Conservation (phyloP, 306 rosid genomes). For the Hippophae gyantsensis region DNA sequence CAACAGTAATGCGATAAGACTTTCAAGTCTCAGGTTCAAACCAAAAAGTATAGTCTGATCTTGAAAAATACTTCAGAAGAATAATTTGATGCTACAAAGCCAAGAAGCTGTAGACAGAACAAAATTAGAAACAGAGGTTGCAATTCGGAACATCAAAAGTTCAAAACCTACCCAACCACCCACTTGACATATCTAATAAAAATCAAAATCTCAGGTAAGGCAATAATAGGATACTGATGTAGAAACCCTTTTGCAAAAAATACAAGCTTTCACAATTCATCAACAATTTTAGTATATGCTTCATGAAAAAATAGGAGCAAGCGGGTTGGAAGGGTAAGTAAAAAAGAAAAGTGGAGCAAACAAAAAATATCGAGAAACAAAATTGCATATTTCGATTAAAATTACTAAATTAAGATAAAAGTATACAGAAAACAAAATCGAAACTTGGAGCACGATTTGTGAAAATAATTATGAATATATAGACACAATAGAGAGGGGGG, state of each 20-base stretch:
- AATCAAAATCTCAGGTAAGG: background rate
- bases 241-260: background rate
- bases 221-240: background rate
- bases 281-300: background rate
- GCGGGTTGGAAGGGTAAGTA: background rate
- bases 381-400: background rate
- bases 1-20: slow-evolving; percentile 11
- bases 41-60: background rate
- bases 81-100: slow-evolving; percentile 4
- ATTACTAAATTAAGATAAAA: background rate
- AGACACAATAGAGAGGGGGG: no score
- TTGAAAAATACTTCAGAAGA: slow-evolving; percentile 19
- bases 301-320: background rate
- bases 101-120: slow-evolving; percentile 5
- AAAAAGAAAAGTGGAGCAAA: background rate
- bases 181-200: slow-evolving; percentile 1
- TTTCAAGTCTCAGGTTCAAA: background rate
- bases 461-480: background rate
- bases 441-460: background rate
- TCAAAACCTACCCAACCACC: background rate
- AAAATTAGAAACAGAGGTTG: slow-evolving; percentile 1
- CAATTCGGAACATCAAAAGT: background rate
- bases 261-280: background rate
- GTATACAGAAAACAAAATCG: background rate
- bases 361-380: background rate